These are phyloP conservation scores for Boletellus ananas DNA, from an alignment of 768 basidiomycete genomes.

Conservation along the genomic window DNA sequence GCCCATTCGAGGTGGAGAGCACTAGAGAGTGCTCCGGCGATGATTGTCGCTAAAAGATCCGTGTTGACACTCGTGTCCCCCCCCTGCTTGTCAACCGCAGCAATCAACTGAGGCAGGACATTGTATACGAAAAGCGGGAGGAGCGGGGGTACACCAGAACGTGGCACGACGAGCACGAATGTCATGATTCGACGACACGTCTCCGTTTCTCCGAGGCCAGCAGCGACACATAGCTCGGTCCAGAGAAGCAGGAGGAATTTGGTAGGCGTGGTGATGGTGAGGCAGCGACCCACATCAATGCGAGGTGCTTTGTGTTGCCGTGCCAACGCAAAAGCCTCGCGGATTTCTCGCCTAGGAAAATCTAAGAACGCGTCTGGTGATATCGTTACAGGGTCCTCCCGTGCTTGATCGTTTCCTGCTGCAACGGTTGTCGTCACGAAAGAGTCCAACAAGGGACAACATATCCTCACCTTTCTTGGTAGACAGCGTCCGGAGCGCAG, in stretches of 20 bases:
- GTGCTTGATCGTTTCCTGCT: conserved; percentile 15
- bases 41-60: conserved; percentile 62
- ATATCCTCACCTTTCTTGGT: conserved; percentile 34
- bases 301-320: conserved; percentile 59
- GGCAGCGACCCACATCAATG: conserved; percentile 64
- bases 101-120: conserved; percentile 59
- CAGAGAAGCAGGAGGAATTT: conserved; percentile 67
- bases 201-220: conserved; percentile 58
- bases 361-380: conserved; percentile 43
- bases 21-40: conserved; percentile 63
- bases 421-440: background rate
- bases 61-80: conserved; percentile 51
- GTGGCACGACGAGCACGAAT: conserved; percentile 64
- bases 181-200: conserved; percentile 62
- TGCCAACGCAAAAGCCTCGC: conserved; percentile 52
- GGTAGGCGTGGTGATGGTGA: conserved; percentile 53
- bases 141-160: conserved; percentile 53
- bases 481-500: conserved; percentile 39
- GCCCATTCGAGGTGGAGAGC: conserved; percentile 73
- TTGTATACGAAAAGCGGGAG: conserved; percentile 71
- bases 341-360: conserved; percentile 56
- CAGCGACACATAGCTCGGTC: conserved; percentile 54
- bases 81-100: conserved; percentile 47
- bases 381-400: conserved; percentile 16
- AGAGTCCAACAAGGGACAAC: background rate